Conservation (phyloP, 345 rosid genomes). For the Toxicodendron radicans region DNA sequence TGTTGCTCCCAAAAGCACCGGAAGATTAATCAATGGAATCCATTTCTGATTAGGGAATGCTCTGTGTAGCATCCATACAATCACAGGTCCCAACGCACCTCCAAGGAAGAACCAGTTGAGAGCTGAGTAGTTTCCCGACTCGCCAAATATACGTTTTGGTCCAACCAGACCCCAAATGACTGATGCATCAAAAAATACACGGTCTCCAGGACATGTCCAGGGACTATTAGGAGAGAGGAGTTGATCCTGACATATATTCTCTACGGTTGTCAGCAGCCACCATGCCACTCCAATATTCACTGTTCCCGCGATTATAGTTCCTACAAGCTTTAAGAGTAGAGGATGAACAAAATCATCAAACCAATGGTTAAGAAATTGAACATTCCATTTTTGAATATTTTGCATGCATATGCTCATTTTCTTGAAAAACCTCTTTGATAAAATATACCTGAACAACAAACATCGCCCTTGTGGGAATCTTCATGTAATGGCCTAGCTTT, state of each 20-base stretch:
- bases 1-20: slow-evolving; percentile 50
- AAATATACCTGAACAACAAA: slow-evolving; percentile 44
- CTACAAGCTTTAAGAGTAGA: slow-evolving; percentile 30
- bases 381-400: not conserved
- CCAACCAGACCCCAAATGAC: slow-evolving; percentile 65
- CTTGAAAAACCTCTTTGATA: no score
- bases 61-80: slow-evolving; percentile 48
- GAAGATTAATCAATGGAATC: slow-evolving; percentile 54
- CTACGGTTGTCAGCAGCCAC: slow-evolving; percentile 47
- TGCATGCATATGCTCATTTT: no score
- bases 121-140: slow-evolving; percentile 43
- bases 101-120: slow-evolving; percentile 64
- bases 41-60: slow-evolving; percentile 47
- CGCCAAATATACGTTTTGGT: slow-evolving; percentile 52
- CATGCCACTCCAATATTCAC: slow-evolving; percentile 51
- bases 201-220: slow-evolving; percentile 60
- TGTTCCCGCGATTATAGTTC: slow-evolving; percentile 53
- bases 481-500: slow-evolving; percentile 66
- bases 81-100: slow-evolving; percentile 45
- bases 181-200: slow-evolving; percentile 60
- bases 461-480: slow-evolving; percentile 59
- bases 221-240: slow-evolving; percentile 59
- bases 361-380: slow-evolving; percentile 3
- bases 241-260: slow-evolving; percentile 50
- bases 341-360: slow-evolving; percentile 2